Conservation (phyloP, 352 stramenopile genomes). For the Peronospora tabacina region DNA sequence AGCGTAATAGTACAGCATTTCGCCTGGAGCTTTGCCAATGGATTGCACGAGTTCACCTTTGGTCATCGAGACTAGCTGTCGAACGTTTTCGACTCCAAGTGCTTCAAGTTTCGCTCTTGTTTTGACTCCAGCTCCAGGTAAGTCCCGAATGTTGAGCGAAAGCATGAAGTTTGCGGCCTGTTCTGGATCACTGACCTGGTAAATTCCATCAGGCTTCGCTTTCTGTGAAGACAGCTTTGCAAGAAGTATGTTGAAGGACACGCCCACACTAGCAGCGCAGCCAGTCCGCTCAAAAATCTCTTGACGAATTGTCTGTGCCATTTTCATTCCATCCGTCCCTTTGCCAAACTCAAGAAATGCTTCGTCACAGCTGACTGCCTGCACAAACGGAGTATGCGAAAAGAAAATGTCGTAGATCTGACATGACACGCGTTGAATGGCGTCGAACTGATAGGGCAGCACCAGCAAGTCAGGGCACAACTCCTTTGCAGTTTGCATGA, state of each 20-base stretch:
- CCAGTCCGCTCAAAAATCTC: constrained; percentile 71
- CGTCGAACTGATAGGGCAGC: constrained; percentile 91
- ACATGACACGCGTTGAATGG: constrained; percentile 85
- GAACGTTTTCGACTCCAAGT: constrained; percentile 52
- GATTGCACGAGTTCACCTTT: constrained; percentile 45
- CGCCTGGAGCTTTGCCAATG: constrained; percentile 61
- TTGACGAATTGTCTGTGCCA: constrained; percentile 57
- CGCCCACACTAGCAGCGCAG: constrained; percentile 90
- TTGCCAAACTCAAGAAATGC: constrained; percentile 86
- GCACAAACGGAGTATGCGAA: constrained; percentile 76
- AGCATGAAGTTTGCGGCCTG: constrained; percentile 59
- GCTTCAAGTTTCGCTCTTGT: constrained; percentile 63
- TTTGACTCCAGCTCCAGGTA: constrained; percentile 75
- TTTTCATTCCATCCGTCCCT: constrained; percentile 52
- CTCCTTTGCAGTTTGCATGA: constrained; percentile 87
- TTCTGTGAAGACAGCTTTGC: constrained; percentile 90
- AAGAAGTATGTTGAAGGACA: constrained; percentile 91
- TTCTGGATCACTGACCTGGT: constrained; percentile 36
- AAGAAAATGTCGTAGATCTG: constrained; percentile 91
- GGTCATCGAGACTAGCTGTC: constrained; percentile 46
- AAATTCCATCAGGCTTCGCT: constrained; percentile 90
- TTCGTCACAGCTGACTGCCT: constrained; percentile 95
- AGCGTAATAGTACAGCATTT: constrained; percentile 71
- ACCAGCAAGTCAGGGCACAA: constrained; percentile 90
- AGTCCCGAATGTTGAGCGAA: constrained; percentile 52